Base-by-base conservation (phyloP, 345 rosid genomes). In the Xanthoceras sorbifolium region DNA sequence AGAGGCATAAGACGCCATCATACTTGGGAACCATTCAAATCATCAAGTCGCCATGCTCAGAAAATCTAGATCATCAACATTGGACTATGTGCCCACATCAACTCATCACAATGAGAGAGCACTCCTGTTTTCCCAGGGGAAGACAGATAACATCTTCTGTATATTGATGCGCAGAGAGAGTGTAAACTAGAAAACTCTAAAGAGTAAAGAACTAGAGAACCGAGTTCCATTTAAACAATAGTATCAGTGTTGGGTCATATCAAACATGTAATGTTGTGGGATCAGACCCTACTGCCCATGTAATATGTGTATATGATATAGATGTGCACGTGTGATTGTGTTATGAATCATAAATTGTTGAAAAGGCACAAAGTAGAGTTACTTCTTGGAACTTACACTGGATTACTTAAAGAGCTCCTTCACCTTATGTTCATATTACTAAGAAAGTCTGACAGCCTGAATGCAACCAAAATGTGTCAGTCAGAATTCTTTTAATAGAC, bases 391-490 rank as follows among this genome's bases (percentile, higher is more conserved):
- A 76, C 78, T 76, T 67, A 76, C 79, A 65, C 61, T 54, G 60
- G 75, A 75, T 54, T 67, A 44, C 25, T 65, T 40, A 32, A 71
- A 5, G 26, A 61, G 81, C 46, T 34, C 57, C 26, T 75, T 81
- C 75, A 84, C 23, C 78, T 81, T 44, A 89, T 76, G 46, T 79
- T 87, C 82, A 93, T 50, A 76, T 84, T 82, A 69, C 87, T 79
- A 42, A 90, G 87, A 64, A 91, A 85, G 79, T 89, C 98, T 4
- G 97, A 85, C 78, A 91, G 83, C 92, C 97, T 93, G 90, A 76
- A 81, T 52, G 72, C 6, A 32, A 62, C 48, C 78, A 9, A 36
- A 63, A 73, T 34, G 34, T 28, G 46, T 57, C 62, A 12, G 63
- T 72, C 17, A 44, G 52, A 9, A 31, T 10, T n/a, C 62, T 57